Conservation (phyloP, 495 filamentous ascomycete genomes). For the Platismatia glauca region DNA sequence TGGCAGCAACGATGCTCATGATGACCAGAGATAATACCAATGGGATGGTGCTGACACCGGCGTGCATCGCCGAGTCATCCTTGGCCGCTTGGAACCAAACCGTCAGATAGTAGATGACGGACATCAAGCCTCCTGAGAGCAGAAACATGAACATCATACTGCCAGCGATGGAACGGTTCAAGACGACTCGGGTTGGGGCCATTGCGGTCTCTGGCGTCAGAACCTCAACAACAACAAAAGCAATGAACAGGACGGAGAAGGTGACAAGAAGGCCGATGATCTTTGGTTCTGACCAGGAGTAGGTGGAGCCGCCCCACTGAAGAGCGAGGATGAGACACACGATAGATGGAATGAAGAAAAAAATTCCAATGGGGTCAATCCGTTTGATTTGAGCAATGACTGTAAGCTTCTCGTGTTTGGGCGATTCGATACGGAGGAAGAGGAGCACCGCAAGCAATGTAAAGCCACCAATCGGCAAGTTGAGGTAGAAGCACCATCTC, state of each 20-base stretch:
- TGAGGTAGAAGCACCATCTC: constrained; percentile 48
- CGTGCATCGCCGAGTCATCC: constrained; percentile 22
- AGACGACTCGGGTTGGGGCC: constrained; percentile 30
- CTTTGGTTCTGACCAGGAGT: constrained; percentile 30
- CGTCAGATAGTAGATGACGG: constrained; percentile 28
- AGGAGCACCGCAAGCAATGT: constrained; percentile 25
- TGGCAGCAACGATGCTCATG: constrained; percentile 21
- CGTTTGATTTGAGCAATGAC: constrained; percentile 7
- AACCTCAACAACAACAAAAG: constrained; percentile 27
- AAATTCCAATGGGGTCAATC: constrained; percentile 27
- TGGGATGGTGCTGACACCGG: constrained; percentile 31
- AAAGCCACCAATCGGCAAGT: constrained; percentile 37
- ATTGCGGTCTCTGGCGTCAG: constrained; percentile 27
- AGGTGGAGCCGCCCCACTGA: constrained; percentile 36
- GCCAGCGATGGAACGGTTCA: constrained; percentile 28
- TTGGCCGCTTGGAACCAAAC: constrained; percentile 35
- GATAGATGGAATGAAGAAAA: constrained; percentile 30
- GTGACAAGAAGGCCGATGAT: constrained; percentile 34
- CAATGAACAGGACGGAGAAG: constrained; percentile 27
- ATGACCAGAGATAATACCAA: constrained; percentile 26
- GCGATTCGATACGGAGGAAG: constrained; percentile 14
- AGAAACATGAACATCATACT: constrained; percentile 25
- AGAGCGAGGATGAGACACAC: constrained; percentile 37
- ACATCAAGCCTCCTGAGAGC: constrained; percentile 11
- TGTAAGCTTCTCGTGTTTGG: constrained; percentile 9